Percentiles rank a stretch among this genome's conserved stretches.
Evolutionary conservation across 2,329 filamentous ascomycete genomes (phyloP).

Genomic region (Tricladium varicosporioides): DNA sequence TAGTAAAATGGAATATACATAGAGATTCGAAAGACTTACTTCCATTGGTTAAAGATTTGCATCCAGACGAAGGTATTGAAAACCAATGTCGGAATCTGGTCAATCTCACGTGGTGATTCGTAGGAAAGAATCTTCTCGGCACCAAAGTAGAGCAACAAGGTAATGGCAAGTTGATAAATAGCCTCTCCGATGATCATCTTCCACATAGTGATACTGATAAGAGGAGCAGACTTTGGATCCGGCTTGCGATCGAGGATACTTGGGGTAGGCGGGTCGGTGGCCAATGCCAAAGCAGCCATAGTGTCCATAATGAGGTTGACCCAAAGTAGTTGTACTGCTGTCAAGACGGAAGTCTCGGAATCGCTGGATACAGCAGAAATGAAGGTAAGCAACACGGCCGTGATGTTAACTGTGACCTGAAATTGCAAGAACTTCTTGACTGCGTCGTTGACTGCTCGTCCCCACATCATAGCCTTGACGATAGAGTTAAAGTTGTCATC

Average conservation of each 20-base stretch:
- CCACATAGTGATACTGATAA: conserved; percentile 94
- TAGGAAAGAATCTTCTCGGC: conserved; percentile 60
- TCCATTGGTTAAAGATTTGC: conserved; percentile 99
- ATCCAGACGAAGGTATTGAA: conserved; percentile 99
- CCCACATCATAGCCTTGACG: conserved; percentile 61
- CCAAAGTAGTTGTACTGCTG: conserved; percentile 78
- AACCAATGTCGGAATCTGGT: conserved; percentile 73
- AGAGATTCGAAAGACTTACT: conserved; percentile 53
- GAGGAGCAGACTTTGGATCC: conserved; percentile 67
- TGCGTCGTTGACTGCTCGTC: conserved; percentile 55
- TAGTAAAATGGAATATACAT: background rate
- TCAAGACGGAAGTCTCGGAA: conserved; percentile 66
- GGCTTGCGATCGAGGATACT: conserved; percentile 72
- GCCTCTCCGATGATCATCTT: conserved; percentile 98
- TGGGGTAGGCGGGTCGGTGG: conserved; percentile 69
- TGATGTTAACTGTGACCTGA: conserved; percentile 75
- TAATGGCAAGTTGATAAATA: conserved; percentile 78
- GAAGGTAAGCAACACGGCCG: conserved; percentile 74
- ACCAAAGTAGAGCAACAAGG: conserved; percentile 81
- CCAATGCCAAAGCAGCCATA: conserved; percentile 74
- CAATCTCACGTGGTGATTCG: conserved; percentile 42
- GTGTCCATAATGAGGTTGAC: conserved; percentile 87
- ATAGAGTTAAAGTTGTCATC: conserved; percentile 64
- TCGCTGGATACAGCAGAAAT: conserved; percentile 68
- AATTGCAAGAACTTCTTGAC: conserved; percentile 55